Base-by-base conservation (phyloP, 345 rosid genomes). In the Populus tremula region DNA sequence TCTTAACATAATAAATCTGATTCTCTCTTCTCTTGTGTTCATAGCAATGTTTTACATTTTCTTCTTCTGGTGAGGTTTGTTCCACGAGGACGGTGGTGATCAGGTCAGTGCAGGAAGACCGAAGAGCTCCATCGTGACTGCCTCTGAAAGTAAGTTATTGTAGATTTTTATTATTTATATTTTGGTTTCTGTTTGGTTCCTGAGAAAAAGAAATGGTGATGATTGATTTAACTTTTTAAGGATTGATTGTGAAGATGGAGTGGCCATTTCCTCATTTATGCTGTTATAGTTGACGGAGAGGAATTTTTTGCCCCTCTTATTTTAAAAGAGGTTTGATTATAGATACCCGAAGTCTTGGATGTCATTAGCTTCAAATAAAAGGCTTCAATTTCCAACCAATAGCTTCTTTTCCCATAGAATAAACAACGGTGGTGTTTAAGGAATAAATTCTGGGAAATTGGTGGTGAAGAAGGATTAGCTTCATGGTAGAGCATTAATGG, bases 101-200 rank as follows among this genome's bases (percentile, higher is more conserved):
- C 5, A 88, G 85, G 66, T 89, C 96, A 86, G 79, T 93, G 99
- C 89, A 87, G 75, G 82, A 92, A 86, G 83, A 90, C 93, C 8
- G 93, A 93, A 73, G 90, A 93, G 85, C 33, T 93, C 68, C 88
- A 92, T 74, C 85, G 90, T 35, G 87, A 87, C 33, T 96, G 99
- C 85, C 45, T 89, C 29, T 95, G 98, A 45, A 91, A 83, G 98
- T 95, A 82, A 78, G 29, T 61, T 29, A 14, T 72, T 70, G 56
- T 3, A 64, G 29, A 20, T 31, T 59, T 7, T 6, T 33, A 5
- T 50, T 56, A 63, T 53, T 49, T 39, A 25, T 45, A 4, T 27
- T 31, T 5, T 31, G 50, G 11, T 54, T 21, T 31, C 29, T 23
- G 18, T 50, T 25, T 12, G 27, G 70, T 36, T 69, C 13, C 21